Percentiles rank a stretch among this genome's conserved stretches.
These are phyloP conservation scores for Paecilomyces sp. DNA, from an alignment of 2,329 filamentous ascomycete genomes.

Conservation along the genomic window DNA sequence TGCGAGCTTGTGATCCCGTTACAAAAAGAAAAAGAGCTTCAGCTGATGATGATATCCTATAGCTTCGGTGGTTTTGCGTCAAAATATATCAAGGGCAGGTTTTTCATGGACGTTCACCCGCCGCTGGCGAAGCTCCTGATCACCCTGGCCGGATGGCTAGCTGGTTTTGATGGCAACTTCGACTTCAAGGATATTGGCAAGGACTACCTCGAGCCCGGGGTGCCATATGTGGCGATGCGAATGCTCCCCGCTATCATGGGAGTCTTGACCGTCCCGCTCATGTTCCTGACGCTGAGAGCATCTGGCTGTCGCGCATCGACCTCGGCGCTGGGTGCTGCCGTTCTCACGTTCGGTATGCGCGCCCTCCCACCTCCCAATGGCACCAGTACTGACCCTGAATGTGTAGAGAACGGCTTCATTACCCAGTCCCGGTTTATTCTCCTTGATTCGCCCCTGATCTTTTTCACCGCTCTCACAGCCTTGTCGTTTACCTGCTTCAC, in stretches of 20 bases:
- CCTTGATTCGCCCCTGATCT: constrained; percentile 88
- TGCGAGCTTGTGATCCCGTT: constrained; percentile 1
- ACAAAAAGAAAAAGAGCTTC: neutral
- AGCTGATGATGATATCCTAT: constrained; percentile 6
- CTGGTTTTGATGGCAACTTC: constrained; percentile 90
- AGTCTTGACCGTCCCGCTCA: constrained; percentile 78
- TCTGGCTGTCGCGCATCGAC: constrained; percentile 81
- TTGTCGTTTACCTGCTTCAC: constrained; percentile 88
- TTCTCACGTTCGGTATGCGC: constrained; percentile 78
- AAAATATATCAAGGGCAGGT: constrained; percentile 98
- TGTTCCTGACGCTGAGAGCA: constrained; percentile 92
- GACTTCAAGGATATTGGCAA: constrained; percentile 99
- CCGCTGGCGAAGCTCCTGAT: constrained; percentile 95
- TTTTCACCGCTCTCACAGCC: constrained; percentile 86
- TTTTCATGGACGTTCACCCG: constrained; percentile 99
- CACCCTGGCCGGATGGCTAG: constrained; percentile 87
- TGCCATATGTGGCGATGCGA: constrained; percentile 97
- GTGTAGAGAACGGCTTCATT: constrained; percentile 80
- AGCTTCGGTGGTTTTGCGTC: constrained; percentile 97
- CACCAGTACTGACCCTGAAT: constrained; percentile 7
- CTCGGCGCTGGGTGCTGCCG: constrained; percentile 70
- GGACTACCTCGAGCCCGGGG: constrained; percentile 89
- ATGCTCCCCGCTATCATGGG: constrained; percentile 85
- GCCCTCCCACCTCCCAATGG: neutral
- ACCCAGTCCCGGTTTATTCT: constrained; percentile 94